These are phyloP conservation scores for Boletus rufocinnamomeus DNA, from an alignment of 768 basidiomycete genomes.

Conservation along the genomic window DNA sequence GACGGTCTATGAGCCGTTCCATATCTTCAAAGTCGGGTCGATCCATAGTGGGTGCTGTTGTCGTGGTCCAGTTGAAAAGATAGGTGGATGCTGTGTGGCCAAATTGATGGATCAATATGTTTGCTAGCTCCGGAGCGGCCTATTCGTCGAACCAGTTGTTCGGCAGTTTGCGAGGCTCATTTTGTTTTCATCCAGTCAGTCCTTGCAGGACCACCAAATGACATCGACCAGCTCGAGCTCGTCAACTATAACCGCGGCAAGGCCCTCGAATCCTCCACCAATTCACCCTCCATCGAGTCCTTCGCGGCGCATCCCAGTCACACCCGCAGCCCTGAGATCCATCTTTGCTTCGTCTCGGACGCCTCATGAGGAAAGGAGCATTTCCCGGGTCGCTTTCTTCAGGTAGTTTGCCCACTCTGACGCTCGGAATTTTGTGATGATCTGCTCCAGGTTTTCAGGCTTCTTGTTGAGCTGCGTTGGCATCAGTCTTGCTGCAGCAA, in stretches of 20 bases:
- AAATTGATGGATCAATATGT: neutral
- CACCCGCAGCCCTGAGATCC: slow-evolving; percentile 76
- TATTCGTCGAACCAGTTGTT: neutral
- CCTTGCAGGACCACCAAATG: slow-evolving; percentile 9
- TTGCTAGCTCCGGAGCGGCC: too few relatives aligned
- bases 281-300: slow-evolving; percentile 45
- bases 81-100: slow-evolving; percentile 5
- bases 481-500: slow-evolving; percentile 74
- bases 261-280: slow-evolving; percentile 28
- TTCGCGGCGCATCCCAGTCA: slow-evolving; percentile 73
- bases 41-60: slow-evolving; percentile 26
- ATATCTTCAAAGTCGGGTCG: slow-evolving; percentile 45
- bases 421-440: neutral
- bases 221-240: slow-evolving; percentile 51
- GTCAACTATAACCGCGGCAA: slow-evolving; percentile 48
- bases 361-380: slow-evolving; percentile 76
- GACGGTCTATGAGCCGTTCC: slow-evolving; percentile 59
- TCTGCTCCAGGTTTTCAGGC: slow-evolving; percentile 64
- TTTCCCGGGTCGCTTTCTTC: slow-evolving; percentile 86
- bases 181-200: neutral
- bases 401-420: slow-evolving; percentile 46
- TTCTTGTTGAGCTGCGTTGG: slow-evolving; percentile 81
- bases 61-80: neutral
- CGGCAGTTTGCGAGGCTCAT: slow-evolving; percentile 28
- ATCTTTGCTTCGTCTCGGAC: slow-evolving; percentile 88